Conservation (phyloP, 225 moss, liverwort and hornwort genomes). For the Antitrichia curtipendula region DNA sequence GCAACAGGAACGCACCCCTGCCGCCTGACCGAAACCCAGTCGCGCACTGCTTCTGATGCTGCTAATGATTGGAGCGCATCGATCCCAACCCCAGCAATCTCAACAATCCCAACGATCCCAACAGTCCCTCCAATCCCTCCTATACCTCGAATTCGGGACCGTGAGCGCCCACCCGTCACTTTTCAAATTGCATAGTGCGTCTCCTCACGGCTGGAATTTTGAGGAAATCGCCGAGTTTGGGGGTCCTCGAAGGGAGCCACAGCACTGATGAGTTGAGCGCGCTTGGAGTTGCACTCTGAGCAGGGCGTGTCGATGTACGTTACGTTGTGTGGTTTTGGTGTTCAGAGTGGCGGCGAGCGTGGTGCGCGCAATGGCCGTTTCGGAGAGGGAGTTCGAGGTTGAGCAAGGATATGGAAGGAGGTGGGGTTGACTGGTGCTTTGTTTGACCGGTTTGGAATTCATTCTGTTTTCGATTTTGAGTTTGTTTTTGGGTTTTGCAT, state of each 20-base stretch:
- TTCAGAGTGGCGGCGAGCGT: not conserved
- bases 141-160: not conserved
- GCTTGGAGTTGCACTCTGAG: not conserved
- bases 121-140: not conserved
- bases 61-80: not conserved
- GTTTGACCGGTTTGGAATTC: not conserved
- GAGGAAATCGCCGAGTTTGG: not conserved
- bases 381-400: not conserved
- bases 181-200: not conserved
- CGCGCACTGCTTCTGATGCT: not conserved
- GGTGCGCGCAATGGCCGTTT: not conserved
- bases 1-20: not conserved
- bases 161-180: not conserved
- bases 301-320: not conserved
- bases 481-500: not conserved
- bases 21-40: not conserved
- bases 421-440: not conserved
- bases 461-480: not conserved
- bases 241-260: not conserved
- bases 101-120: not conserved
- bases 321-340: not conserved
- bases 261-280: not conserved
- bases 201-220: not conserved
- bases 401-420: not conserved
- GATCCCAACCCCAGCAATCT: not conserved